These are phyloP conservation scores for Fusarium clavum DNA, from an alignment of 2,329 filamentous ascomycete species.

Conservation along the genomic window DNA sequence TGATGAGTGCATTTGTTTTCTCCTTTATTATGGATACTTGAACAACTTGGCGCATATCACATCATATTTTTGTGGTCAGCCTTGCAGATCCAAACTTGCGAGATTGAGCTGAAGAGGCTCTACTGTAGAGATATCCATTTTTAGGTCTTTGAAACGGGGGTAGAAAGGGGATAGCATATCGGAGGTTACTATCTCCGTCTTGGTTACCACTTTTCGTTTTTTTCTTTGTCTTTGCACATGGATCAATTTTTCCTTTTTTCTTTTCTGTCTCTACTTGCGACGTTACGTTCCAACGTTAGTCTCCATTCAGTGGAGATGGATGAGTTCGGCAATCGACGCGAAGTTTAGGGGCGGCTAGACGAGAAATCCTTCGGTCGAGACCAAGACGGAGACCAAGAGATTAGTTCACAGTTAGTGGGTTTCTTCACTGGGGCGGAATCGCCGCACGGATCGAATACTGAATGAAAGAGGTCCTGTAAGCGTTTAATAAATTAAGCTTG, in stretches of 20 bases:
- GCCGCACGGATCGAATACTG: neutral
- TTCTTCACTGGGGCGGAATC: neutral
- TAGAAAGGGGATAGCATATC: constrained; percentile 15
- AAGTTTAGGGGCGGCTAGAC: neutral
- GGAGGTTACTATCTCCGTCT: constrained; percentile 2
- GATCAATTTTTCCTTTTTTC: neutral
- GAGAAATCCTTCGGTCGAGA: constrained; percentile 5
- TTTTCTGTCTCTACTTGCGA: neutral
- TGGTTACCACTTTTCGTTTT: neutral
- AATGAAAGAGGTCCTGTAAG: neutral
- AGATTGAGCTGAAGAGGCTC: constrained; percentile 1
- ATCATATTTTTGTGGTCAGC: constrained; percentile 1
- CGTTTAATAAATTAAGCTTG: neutral
- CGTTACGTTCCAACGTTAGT: neutral
- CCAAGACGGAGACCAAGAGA: neutral
- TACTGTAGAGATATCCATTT: neutral
- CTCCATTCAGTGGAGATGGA: neutral
- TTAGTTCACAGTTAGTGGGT: constrained; percentile 5
- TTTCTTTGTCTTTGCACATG: neutral
- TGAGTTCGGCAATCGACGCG: constrained; percentile 30
- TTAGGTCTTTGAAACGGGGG: neutral
- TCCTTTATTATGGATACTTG: neutral
- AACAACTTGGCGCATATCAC: constrained; percentile 4
- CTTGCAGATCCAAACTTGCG: constrained; percentile 2
- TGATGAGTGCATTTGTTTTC: neutral